phyloP scores from a whole-genome alignment of 331 rosid species.

The Phaseolus coccineus region DNA sequence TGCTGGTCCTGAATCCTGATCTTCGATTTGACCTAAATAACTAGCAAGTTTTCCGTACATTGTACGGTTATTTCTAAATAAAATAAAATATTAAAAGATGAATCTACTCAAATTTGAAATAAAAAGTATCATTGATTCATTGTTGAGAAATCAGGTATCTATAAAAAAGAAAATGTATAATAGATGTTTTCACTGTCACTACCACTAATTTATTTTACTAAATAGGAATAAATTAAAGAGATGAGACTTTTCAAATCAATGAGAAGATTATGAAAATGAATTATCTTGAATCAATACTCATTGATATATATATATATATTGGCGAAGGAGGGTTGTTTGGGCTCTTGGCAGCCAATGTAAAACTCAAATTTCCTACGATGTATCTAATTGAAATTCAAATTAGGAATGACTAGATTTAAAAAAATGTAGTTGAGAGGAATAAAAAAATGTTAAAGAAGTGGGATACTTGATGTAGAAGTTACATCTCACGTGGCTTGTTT shows the following conservation, averaged over 20 bases:
- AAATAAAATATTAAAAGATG: background rate
- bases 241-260: background rate
- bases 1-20: conserved; percentile 35
- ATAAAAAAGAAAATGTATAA: background rate
- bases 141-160: background rate
- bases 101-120: background rate
- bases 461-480: background rate
- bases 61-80: background rate
- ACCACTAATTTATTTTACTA: background rate
- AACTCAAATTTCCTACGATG: background rate
- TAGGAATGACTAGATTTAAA: background rate
- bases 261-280: background rate
- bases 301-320: background rate
- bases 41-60: conserved; percentile 9
- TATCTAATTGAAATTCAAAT: background rate
- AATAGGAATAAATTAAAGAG: background rate
- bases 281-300: background rate
- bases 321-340: background rate
- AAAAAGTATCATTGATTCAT: background rate
- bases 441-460: background rate
- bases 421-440: background rate
- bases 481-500: background rate
- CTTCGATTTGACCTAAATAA: conserved; percentile 31
- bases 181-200: background rate
- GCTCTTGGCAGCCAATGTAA: background rate